Conservation (phyloP, 345 rosid species). For the Citrus trifoliata region DNA sequence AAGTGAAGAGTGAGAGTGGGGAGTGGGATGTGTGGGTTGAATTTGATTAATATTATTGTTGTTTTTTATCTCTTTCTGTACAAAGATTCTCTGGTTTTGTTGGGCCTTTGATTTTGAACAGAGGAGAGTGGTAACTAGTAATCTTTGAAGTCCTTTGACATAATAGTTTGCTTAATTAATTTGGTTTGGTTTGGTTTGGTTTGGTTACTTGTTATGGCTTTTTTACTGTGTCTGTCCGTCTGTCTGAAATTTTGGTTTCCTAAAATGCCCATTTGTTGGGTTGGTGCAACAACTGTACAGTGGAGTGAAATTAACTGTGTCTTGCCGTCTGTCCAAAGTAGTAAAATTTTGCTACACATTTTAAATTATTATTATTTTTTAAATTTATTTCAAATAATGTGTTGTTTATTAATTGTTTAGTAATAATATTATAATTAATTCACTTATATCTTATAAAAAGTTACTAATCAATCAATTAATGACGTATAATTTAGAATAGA, state of each 20-base stretch:
- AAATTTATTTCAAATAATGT: too few relatives aligned
- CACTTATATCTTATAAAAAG: accelerated
- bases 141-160: too few relatives aligned
- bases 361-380: too few relatives aligned
- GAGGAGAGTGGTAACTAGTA: not conserved
- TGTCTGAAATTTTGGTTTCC: not conserved
- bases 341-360: too few relatives aligned
- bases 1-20: not conserved
- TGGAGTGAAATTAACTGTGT: not conserved
- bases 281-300: not conserved
- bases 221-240: too few relatives aligned
- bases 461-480: too few relatives aligned
- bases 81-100: not conserved
- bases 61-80: not conserved
- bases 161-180: too few relatives aligned
- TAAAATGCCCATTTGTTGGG: not conserved
- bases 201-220: not conserved
- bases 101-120: not conserved
- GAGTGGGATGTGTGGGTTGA: not conserved
- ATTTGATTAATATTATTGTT: not conserved
- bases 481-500: too few relatives aligned
- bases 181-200: not conserved
- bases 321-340: too few relatives aligned
- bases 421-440: too few relatives aligned
- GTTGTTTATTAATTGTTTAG: too few relatives aligned